These are phyloP conservation scores for Alternaria conjuncta DNA, from an alignment of 2,329 filamentous ascomycete species.

Conservation along the genomic window DNA sequence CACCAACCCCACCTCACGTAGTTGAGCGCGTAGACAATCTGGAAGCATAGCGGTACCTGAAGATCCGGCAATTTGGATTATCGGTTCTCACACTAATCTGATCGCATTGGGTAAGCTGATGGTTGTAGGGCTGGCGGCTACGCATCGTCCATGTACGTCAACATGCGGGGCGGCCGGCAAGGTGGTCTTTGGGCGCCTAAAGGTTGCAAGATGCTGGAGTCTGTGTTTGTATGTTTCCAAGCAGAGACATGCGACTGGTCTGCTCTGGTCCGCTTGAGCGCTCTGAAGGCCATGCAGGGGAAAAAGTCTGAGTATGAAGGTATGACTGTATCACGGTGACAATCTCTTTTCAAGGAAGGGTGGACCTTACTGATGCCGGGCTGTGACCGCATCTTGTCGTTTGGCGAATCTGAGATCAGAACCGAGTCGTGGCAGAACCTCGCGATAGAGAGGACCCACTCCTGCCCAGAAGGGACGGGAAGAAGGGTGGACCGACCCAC, in stretches of 20 bases:
- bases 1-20: constrained; percentile 17
- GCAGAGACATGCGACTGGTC: constrained; percentile 12
- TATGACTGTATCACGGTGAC: constrained; percentile 1
- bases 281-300: constrained; percentile 11
- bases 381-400: constrained; percentile 6
- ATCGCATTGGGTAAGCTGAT: constrained; percentile 8
- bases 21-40: constrained; percentile 28
- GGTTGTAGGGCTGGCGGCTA: constrained; percentile 41
- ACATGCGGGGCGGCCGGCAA: constrained; percentile 22
- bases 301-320: not conserved
- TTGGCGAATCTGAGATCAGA: constrained; percentile 10
- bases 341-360: not conserved
- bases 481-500: not conserved
- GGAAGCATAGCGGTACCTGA: constrained; percentile 23
- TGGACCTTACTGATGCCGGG: constrained; percentile 5
- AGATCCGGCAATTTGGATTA: constrained; percentile 25
- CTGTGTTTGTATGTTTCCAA: constrained; percentile 27
- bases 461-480: constrained; percentile 1
- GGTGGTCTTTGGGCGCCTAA: constrained; percentile 40
- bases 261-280: constrained; percentile 7
- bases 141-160: constrained; percentile 18
- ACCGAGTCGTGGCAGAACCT: not conserved
- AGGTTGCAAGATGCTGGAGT: constrained; percentile 13
- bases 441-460: not conserved
- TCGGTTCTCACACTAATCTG: constrained; percentile 1